A percentile compares a stretch with the other conserved stretches of the same genome.
Conservation (phyloP, 2,329 filamentous ascomycete species). For the Botrytis fragariae region DNA sequence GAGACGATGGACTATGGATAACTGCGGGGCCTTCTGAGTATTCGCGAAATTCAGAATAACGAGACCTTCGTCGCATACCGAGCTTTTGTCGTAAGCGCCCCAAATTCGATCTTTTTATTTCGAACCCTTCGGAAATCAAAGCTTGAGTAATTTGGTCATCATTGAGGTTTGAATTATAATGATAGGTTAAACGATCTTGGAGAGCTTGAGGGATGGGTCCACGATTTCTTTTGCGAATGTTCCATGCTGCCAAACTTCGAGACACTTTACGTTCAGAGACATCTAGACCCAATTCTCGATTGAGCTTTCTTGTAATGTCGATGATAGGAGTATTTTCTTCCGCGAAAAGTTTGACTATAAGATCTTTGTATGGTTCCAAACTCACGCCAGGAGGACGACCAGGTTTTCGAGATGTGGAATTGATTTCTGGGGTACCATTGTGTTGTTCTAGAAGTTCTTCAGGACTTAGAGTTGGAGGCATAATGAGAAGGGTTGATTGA, state of each 20-base stretch:
- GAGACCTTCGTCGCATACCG: slow-evolving; percentile 34
- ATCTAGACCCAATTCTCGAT: slow-evolving; percentile 33
- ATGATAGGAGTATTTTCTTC: slow-evolving; percentile 32
- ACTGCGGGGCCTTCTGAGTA: slow-evolving; percentile 25
- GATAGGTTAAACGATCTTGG: slow-evolving; percentile 29
- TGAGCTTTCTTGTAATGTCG: slow-evolving; percentile 34
- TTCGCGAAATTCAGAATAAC: slow-evolving; percentile 36
- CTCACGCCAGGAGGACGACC: slow-evolving; percentile 32
- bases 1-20: slow-evolving; percentile 16
- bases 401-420: slow-evolving; percentile 24
- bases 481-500: slow-evolving; percentile 5
- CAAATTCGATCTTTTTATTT: slow-evolving; percentile 33
- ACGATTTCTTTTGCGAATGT: slow-evolving; percentile 33
- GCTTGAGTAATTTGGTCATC: slow-evolving; percentile 34
- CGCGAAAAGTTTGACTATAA: slow-evolving; percentile 33
- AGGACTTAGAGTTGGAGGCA: not conserved
- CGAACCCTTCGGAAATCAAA: slow-evolving; percentile 32
- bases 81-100: slow-evolving; percentile 34
- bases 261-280: slow-evolving; percentile 36
- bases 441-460: not conserved
- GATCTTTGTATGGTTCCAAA: slow-evolving; percentile 34
- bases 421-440: slow-evolving; percentile 4
- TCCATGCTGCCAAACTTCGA: slow-evolving; percentile 34
- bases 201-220: slow-evolving; percentile 32
- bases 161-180: slow-evolving; percentile 37